phyloP scores from a whole-genome alignment of 2,329 filamentous ascomycete species.

The Paraphoma sp. region DNA sequence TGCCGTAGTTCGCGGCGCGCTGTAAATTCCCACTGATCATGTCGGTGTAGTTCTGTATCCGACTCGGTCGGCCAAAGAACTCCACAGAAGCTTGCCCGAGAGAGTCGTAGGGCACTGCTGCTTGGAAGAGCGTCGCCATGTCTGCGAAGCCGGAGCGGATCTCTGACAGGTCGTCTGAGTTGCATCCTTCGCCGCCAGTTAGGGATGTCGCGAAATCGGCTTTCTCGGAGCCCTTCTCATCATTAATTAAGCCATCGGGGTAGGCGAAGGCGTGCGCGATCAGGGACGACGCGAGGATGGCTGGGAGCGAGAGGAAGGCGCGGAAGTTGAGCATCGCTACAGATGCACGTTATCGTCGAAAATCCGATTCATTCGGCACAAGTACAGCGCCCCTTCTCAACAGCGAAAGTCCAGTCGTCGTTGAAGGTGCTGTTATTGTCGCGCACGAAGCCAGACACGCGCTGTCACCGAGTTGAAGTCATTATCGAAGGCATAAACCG shows the following conservation, averaged over 20 bases:
- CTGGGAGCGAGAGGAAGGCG: slow-evolving; percentile 27
- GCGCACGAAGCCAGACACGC: neutral
- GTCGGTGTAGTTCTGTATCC: slow-evolving; percentile 35
- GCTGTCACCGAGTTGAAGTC: neutral
- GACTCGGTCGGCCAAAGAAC: slow-evolving; percentile 33
- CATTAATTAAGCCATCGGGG: slow-evolving; percentile 32
- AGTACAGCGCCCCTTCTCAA: neutral
- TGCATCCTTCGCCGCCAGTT: slow-evolving; percentile 42
- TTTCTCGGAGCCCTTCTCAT: slow-evolving; percentile 20
- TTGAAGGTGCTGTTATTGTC: neutral
- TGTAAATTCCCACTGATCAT: slow-evolving; percentile 36
- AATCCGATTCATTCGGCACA: neutral
- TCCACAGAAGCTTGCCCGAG: slow-evolving; percentile 31
- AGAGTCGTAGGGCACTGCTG: slow-evolving; percentile 30
- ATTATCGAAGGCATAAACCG: slow-evolving; percentile 3
- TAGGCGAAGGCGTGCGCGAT: slow-evolving; percentile 30
- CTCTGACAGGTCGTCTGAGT: slow-evolving; percentile 27
- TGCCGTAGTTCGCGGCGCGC: slow-evolving; percentile 38
- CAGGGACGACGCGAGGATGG: slow-evolving; percentile 25
- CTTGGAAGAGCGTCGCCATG: slow-evolving; percentile 39
- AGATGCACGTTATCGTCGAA: neutral
- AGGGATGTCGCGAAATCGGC: slow-evolving; percentile 29
- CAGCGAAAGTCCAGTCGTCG: too few species aligned
- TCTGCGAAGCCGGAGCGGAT: slow-evolving; percentile 42
- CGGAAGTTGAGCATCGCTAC: slow-evolving; percentile 30